Base-by-base conservation (phyloP, 2,329 filamentous ascomycete genomes). In the Curvularia spicifera region DNA sequence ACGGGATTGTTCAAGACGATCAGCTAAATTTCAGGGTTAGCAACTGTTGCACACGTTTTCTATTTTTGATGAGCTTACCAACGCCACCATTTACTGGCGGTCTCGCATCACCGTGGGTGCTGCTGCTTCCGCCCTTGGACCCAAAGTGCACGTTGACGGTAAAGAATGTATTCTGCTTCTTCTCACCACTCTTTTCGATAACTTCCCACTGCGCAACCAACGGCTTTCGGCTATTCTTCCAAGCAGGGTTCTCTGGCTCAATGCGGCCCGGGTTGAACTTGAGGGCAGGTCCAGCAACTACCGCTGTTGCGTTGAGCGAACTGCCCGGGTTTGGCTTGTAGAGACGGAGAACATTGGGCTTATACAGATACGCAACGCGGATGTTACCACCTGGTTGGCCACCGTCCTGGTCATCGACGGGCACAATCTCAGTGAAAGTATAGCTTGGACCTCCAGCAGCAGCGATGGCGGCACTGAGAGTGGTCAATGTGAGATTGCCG, bases 351-450 rank as follows among this genome's bases (percentile, higher is more conserved):
- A 85, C 73, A 18, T 82, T 79, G 0, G 87, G 80, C 39, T 87
- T 85, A 82, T 90, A 91, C 10, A 91, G 80, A 76, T 90, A 91
- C 0, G 87, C 88, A 46, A 81, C 80, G 44, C 89, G 88, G 74
- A 91, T 91, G 78, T 91, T 91, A 37, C 88, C 88, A 13, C 89
- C 89, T 1, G 87, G 85, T 60, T 85, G 78, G 33, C 89, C 89
- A 57, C 89, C 89, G 63, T 91, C 87, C 60, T 82, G 66, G 73
- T 84, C 80, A 71, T 90, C 78, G 33, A 82, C 76, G 1, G 89
- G 88, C 43, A 79, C 80, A 54, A 91, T 82, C 61, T 87, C 83
- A 28, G 82, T 78, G 68, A 83, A 91, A 40, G 79, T 76, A 76
- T 91, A 91, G 42, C 73, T 66, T 9, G 80, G 74, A 1, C 84